phyloP scores from a whole-genome alignment of 441 rosid genomes.

The Euphorbia schlechtendalii region DNA sequence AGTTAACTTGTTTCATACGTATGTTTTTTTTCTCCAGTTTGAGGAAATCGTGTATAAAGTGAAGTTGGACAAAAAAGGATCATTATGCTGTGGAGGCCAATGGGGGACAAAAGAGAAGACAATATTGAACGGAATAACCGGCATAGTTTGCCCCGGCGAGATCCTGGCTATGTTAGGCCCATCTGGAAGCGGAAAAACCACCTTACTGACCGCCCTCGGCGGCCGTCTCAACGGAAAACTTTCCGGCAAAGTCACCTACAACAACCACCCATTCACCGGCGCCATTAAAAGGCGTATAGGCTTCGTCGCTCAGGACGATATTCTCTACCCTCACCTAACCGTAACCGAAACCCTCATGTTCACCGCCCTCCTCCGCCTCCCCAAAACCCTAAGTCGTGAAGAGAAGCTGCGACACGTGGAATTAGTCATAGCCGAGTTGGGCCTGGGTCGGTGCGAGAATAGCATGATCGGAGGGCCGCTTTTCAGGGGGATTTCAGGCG shows the following conservation, averaged over 20 bases:
- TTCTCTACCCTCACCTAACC: constrained; percentile 82
- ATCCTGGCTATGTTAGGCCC: constrained; percentile 93
- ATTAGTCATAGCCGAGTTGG: constrained; percentile 62
- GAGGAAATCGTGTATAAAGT: constrained; percentile 87
- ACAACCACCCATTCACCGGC: constrained; percentile 77
- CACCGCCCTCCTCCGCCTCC: constrained; percentile 79
- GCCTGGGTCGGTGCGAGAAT: constrained; percentile 52
- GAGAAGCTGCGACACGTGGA: constrained; percentile 76
- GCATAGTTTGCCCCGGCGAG: constrained; percentile 84
- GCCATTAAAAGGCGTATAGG: constrained; percentile 66
- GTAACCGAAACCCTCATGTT: constrained; percentile 79
- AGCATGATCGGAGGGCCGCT: constrained; percentile 96
- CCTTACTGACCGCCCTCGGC: constrained; percentile 89
- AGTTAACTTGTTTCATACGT: no score
- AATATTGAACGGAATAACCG: constrained; percentile 69
- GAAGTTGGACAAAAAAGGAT: constrained; percentile 46
- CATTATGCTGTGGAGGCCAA: constrained; percentile 39
- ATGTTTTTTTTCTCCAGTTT: constrained; percentile 44
- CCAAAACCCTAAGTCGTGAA: constrained; percentile 44
- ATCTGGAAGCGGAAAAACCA: constrained; percentile 96
- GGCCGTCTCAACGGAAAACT: constrained; percentile 70
- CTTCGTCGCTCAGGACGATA: constrained; percentile 84
- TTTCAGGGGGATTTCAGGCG: constrained; percentile 90
- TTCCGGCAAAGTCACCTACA: constrained; percentile 81
- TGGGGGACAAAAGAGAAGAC: constrained; percentile 67